Percentiles rank a stretch among this genome's conserved stretches.
phyloP scores from a whole-genome alignment of 768 basidiomycete genomes.

The Rhizopogon salebrosus region DNA sequence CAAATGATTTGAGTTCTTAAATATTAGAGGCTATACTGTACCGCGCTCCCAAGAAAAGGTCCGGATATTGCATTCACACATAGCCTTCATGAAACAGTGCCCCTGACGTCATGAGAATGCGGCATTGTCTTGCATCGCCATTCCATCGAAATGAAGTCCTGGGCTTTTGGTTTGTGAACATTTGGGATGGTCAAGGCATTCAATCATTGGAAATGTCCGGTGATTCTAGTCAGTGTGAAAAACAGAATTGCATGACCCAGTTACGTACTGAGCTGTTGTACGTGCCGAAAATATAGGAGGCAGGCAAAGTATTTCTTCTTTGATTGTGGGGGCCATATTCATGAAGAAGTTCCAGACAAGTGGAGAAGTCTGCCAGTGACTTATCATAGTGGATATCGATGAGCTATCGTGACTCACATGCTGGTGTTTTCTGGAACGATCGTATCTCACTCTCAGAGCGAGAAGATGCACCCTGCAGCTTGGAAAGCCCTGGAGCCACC shows the following conservation, averaged over 20 bases:
- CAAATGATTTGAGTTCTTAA: background rate
- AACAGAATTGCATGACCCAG: too few species aligned
- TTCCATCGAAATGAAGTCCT: background rate
- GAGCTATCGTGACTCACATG: background rate
- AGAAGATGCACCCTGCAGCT: background rate
- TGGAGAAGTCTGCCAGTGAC: background rate
- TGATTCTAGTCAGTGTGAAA: background rate
- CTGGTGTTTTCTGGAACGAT: background rate
- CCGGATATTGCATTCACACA: background rate
- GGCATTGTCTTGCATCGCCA: background rate
- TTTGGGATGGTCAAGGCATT: background rate
- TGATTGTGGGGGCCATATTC: background rate
- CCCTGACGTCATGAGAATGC: background rate
- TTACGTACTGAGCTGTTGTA: background rate
- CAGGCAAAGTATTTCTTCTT: background rate
- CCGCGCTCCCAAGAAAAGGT: background rate
- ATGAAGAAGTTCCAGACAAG: background rate
- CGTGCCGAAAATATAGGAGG: background rate
- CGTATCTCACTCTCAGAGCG: background rate
- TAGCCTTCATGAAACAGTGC: background rate
- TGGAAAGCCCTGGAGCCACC: background rate
- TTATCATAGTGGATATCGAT: background rate
- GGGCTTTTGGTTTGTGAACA: background rate
- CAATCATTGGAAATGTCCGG: background rate
- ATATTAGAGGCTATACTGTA: background rate